phyloP scores from a whole-genome alignment of 345 rosid genomes.

The Erysimum cheiranthoides region DNA sequence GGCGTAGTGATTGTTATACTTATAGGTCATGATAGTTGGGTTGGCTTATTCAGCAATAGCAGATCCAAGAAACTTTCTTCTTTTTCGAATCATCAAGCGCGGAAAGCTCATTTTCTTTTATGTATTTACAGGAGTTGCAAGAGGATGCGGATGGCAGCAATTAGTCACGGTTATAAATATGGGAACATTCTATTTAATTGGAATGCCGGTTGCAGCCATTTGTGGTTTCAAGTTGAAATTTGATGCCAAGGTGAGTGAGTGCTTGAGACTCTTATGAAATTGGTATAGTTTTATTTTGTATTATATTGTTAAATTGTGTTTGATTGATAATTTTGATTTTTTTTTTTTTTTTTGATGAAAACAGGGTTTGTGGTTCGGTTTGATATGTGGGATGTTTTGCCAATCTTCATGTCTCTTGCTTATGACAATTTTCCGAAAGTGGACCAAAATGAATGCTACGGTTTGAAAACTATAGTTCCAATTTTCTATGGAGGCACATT shows the following conservation, averaged over 20 bases:
- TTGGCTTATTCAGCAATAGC: conserved; percentile 61
- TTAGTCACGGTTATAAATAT: conserved; percentile 61
- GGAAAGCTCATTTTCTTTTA: not conserved
- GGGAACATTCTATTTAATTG: conserved; percentile 57
- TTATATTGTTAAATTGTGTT: not conserved
- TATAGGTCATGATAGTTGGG: conserved; percentile 67
- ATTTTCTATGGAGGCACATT: not conserved
- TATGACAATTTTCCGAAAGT: conserved; percentile 53
- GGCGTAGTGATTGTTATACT: conserved; percentile 49
- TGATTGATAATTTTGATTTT: not conserved
- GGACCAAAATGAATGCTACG: conserved; percentile 46
- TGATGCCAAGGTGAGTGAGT: conserved; percentile 59
- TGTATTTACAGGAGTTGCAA: conserved; percentile 57
- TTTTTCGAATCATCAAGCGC: not conserved
- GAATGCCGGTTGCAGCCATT: conserved; percentile 55
- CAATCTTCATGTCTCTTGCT: conserved; percentile 56
- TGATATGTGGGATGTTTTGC: conserved; percentile 62
- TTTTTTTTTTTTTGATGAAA: not conserved
- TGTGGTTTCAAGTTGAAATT: conserved; percentile 64
- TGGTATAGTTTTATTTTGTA: not conserved
- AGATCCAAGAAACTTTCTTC: not conserved
- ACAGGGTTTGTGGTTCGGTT: conserved; percentile 82
- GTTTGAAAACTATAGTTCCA: conserved; percentile 12
- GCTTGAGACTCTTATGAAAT: not conserved
- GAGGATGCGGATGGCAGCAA: conserved; percentile 86